Conservation (phyloP, 1,284 basidiomycete species). For the Trametes polyzona region DNA sequence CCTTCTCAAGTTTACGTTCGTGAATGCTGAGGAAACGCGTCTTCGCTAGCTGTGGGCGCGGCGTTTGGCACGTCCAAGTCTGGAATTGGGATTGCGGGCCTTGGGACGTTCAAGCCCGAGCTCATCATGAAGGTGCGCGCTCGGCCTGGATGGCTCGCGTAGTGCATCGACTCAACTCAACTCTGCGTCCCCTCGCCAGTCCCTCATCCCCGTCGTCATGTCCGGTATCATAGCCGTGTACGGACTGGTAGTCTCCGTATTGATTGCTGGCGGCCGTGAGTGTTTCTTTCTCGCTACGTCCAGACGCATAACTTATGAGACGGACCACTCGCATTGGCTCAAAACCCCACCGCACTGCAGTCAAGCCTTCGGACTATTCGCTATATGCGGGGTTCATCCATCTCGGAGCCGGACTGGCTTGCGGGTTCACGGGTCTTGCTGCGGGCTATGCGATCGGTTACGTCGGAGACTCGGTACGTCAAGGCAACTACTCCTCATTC, state of each 20-base stretch:
- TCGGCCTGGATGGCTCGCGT: background rate
- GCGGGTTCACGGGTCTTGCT: conserved; percentile 92
- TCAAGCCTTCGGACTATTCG: conserved; percentile 68
- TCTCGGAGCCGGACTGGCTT: conserved; percentile 91
- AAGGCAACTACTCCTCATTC: conserved; percentile 1
- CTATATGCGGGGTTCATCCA: conserved; percentile 92
- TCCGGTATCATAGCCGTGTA: conserved; percentile 78
- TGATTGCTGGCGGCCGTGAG: conserved; percentile 66
- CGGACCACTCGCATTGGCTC: conserved; percentile 16
- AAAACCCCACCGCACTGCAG: conserved; percentile 41
- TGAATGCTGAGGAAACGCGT: background rate
- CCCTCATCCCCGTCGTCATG: conserved; percentile 91
- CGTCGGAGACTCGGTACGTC: conserved; percentile 89
- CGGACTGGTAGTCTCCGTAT: conserved; percentile 69
- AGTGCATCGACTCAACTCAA: background rate
- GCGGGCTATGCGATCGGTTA: conserved; percentile 98
- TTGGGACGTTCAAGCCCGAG: conserved; percentile 94
- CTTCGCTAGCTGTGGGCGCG: conserved; percentile 79
- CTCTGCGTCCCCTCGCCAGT: conserved; percentile 48
- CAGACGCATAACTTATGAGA: conserved; percentile 10
- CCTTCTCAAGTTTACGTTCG: background rate
- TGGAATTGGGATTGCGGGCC: conserved; percentile 96
- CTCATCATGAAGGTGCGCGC: conserved; percentile 92
- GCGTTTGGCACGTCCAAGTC: conserved; percentile 98
- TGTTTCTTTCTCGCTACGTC: conserved; percentile 18